Evolutionary conservation across 768 basidiomycete genomes (phyloP), one percentile per base, ranked within the genome.

Genomic region (Thelephora ganbajun): DNA sequence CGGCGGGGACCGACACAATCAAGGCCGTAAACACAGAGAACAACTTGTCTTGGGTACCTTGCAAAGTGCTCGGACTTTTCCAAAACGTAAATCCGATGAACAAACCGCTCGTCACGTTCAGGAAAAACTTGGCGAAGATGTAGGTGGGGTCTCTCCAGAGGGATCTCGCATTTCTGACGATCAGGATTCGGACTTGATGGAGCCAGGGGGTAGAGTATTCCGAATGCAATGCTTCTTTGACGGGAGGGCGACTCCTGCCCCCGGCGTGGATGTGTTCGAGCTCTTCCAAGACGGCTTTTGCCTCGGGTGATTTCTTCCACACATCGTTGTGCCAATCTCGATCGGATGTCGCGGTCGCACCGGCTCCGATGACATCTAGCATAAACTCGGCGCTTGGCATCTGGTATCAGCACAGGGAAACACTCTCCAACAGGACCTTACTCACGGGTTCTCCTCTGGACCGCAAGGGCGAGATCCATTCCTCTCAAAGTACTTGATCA

Each of bases 401-500:
- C 5, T 14, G 26, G 46, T 30, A 9, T 45, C 7, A 47, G 12
- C 14, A 34, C 5, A 16, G 16, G 11, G 26, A 9, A 30, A 9
- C 9, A 4, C 9, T 30, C 9, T 9, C 26, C 26, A 9, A 9
- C 26, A 9, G 9, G 26, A 30, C 26, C 9, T 30, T 6, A 54
- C 62, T 35, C 50, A 65, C 63, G 89, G 87, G 57, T 93, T 93
- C 59, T 79, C 88, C 0, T 70, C 68, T 2, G 71, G 57, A 0
- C 69, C 66, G 50, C 89, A 91, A n/a, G 54, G 56, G 2, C 77
- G 68, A 0, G 76, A 78, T 22, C 85, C 85, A 44, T 79, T 78
- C 3, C 57, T 56, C 59, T 87, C 79, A 52, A 93, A 88, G 61
- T 92, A 91, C 14, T 70, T 58, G 47, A 89, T 76, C 18, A 92